These are phyloP conservation scores for Sclerotinia nivalis DNA, from an alignment of 2,329 filamentous ascomycete genomes.

Conservation along the genomic window DNA sequence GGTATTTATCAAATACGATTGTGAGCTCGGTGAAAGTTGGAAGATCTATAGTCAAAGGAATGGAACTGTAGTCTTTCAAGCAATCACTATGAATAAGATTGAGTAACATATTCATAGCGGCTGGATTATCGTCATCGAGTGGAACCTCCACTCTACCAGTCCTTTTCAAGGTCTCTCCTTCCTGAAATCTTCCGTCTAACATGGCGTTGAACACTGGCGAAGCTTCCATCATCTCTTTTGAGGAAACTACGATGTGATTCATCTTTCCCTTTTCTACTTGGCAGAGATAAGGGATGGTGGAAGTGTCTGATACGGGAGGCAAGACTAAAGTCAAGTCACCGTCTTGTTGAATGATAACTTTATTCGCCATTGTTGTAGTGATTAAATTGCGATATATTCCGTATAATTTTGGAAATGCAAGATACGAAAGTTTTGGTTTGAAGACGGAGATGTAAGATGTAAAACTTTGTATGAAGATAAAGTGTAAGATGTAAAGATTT, in stretches of 20 bases:
- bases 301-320: neutral
- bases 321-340: neutral
- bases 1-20: neutral
- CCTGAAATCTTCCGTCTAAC: neutral
- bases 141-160: neutral
- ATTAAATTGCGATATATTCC: too few relatives aligned
- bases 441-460: too few relatives aligned
- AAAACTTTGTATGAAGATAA: too few relatives aligned
- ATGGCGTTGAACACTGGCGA: neutral
- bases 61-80: too few relatives aligned
- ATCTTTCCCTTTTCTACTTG: neutral
- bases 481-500: too few relatives aligned
- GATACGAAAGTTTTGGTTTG: too few relatives aligned
- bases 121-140: neutral
- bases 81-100: neutral
- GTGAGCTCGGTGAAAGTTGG: neutral
- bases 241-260: neutral
- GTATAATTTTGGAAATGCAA: too few relatives aligned
- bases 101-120: neutral
- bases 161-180: neutral
- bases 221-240: neutral
- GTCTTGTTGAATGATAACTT: neutral
- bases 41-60: neutral
- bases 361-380: too few relatives aligned
- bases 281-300: neutral